Conservation (phyloP, 2,329 filamentous ascomycete genomes). For the Colletotrichum chlorophyti region DNA sequence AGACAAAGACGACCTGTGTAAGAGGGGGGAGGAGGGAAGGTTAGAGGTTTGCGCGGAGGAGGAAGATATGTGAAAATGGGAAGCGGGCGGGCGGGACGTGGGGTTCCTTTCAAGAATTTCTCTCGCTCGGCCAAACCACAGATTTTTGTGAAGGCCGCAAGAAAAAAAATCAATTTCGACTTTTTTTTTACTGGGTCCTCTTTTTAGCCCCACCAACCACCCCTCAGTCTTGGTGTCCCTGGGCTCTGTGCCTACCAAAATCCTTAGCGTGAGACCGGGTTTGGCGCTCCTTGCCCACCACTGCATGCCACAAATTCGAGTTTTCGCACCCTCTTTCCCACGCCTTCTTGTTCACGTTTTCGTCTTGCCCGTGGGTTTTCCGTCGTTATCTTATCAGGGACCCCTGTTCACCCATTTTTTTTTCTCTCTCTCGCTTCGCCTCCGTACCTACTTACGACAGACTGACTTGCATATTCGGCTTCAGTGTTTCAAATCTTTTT, state of each 20-base stretch:
- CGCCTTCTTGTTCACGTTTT: background rate
- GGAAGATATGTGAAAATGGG: slow-evolving; percentile 26
- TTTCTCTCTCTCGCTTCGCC: slow-evolving; percentile 9
- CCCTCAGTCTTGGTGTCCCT: too few relatives aligned
- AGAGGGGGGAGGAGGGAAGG: slow-evolving; percentile 30
- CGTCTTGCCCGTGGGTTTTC: slow-evolving; percentile 6
- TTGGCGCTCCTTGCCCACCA: too few relatives aligned
- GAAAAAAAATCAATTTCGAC: slow-evolving; percentile 31
- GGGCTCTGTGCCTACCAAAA: too few relatives aligned
- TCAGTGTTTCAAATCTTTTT: background rate
- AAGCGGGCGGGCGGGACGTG: slow-evolving; percentile 27
- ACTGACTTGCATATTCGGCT: background rate
- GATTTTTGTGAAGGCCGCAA: slow-evolving; percentile 28
- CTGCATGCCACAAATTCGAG: slow-evolving; percentile 24
- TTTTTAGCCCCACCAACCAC: slow-evolving; percentile 23
- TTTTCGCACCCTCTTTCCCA: slow-evolving; percentile 12
- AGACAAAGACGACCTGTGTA: slow-evolving; percentile 31
- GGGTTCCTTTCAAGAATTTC: slow-evolving; percentile 31
- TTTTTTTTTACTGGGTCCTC: slow-evolving; percentile 29
- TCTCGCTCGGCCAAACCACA: slow-evolving; percentile 22
- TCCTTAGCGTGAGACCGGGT: slow-evolving; percentile 16
- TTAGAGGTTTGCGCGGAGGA: slow-evolving; percentile 28
- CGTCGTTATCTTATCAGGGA: slow-evolving; percentile 28
- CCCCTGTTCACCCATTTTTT: slow-evolving; percentile 2
- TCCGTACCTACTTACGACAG: background rate